Percentiles rank a stretch among this genome's conserved stretches.
Evolutionary conservation across 768 basidiomycete species (phyloP).

Genomic region (Jaapia argillacea): DNA sequence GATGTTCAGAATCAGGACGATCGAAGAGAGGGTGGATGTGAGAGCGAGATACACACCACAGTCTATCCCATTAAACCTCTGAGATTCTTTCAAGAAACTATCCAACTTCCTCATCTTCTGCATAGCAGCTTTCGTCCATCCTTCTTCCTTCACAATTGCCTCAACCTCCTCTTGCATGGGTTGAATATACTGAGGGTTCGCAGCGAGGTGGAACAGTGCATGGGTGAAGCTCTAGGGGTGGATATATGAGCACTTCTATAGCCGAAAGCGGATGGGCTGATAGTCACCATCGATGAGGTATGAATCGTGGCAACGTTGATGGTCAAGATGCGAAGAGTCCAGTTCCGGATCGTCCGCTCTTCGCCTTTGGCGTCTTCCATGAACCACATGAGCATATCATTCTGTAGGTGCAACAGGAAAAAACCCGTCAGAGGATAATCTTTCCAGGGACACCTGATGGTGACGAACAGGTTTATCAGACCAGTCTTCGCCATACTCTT

Average conservation of each 20-base stretch:
- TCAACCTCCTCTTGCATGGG: constrained; percentile 13
- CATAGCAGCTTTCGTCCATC: constrained; percentile 14
- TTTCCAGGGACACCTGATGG: neutral
- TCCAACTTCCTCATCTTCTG: constrained; percentile 6
- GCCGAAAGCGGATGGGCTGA: constrained; percentile 15
- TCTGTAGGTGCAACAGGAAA: constrained; percentile 11
- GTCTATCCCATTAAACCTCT: neutral
- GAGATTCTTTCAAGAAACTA: neutral
- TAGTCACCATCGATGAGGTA: neutral
- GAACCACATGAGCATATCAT: constrained; percentile 23
- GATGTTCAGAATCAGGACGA: neutral
- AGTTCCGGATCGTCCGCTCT: constrained; percentile 7
- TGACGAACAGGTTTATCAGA: constrained; percentile 21
- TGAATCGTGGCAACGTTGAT: constrained; percentile 16
- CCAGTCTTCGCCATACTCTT: constrained; percentile 17
- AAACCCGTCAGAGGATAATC: neutral
- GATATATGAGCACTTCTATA: neutral
- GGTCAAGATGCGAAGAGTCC: constrained; percentile 17
- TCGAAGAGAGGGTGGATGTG: no score
- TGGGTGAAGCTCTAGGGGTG: constrained; percentile 9
- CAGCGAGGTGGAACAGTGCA: constrained; percentile 10
- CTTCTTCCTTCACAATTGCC: constrained; percentile 6
- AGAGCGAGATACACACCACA: neutral
- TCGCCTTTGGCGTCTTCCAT: constrained; percentile 15
- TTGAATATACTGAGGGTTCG: constrained; percentile 8